Evolutionary conservation across 345 rosid species (phyloP).

Genomic region (sweet orange (Citrus sinensis)): DVS_A1.0 CM039164.1:28107001-28107500

Average conservation of each 20-base stretch:
- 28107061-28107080: constrained; percentile 94
- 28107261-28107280: constrained; percentile 84
- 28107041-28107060: constrained; percentile 87
- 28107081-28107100: constrained; percentile 74
- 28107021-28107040: constrained; percentile 36
- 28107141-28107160: constrained; percentile 67
- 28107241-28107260: constrained; percentile 75
- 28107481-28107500: constrained; percentile 78
- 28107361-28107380: constrained; percentile 47
- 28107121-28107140: constrained; percentile 75
- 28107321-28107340: constrained; percentile 70
- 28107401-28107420: constrained; percentile 81
- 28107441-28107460: constrained; percentile 90
- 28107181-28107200: constrained; percentile 70
- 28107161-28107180: constrained; percentile 54
- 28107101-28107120: constrained; percentile 72
- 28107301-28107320: constrained; percentile 91
- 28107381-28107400: constrained; percentile 60
- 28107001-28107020: constrained; percentile 28
- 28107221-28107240: constrained; percentile 76
- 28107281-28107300: constrained; percentile 98
- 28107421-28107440: constrained; percentile 94
- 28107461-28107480: constrained; percentile 67
- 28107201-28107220: constrained; percentile 84
- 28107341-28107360: constrained; percentile 69